Conservation (phyloP, 2,329 filamentous ascomycete species). For the Colletotrichum godetiae region DNA sequence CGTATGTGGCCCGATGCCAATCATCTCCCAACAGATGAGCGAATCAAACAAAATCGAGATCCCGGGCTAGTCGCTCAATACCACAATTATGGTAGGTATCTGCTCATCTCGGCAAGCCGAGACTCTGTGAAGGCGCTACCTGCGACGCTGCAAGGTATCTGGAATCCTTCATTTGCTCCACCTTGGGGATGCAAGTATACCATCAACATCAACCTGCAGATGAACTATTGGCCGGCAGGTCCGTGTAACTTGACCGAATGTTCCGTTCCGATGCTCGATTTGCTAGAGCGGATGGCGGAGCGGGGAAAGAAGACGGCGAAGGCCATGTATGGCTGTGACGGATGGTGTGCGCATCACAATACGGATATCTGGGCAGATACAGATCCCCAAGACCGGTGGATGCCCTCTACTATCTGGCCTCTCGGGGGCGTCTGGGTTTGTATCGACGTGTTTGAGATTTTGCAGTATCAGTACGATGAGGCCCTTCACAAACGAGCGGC, state of each 20-base stretch:
- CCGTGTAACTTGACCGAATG: conserved; percentile 31
- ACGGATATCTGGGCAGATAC: conserved; percentile 51
- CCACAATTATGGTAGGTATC: conserved; percentile 37
- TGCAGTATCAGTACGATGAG: conserved; percentile 48
- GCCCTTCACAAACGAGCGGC: conserved; percentile 40
- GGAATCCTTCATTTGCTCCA: conserved; percentile 52
- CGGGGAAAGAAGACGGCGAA: conserved; percentile 46
- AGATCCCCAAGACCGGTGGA: conserved; percentile 46
- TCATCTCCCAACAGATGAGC: conserved; percentile 36
- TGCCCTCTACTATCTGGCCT: conserved; percentile 50
- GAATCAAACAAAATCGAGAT: conserved; percentile 36
- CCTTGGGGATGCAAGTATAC: conserved; percentile 56
- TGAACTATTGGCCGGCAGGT: conserved; percentile 54
- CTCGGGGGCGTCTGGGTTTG: conserved; percentile 54
- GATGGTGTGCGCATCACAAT: conserved; percentile 50
- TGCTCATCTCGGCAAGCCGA: conserved; percentile 37
- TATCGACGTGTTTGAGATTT: conserved; percentile 50
- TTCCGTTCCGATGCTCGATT: conserved; percentile 17
- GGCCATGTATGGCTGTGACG: conserved; percentile 46
- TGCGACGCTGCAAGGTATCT: conserved; percentile 57
- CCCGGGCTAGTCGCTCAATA: conserved; percentile 40
- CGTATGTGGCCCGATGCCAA: conserved; percentile 41
- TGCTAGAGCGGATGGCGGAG: conserved; percentile 50
- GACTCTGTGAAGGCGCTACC: conserved; percentile 43
- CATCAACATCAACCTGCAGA: conserved; percentile 56